Evolutionary conservation across 1,139 yeast species (phyloP).

Genomic region (Lodderomyces metapsilosis): DNA sequence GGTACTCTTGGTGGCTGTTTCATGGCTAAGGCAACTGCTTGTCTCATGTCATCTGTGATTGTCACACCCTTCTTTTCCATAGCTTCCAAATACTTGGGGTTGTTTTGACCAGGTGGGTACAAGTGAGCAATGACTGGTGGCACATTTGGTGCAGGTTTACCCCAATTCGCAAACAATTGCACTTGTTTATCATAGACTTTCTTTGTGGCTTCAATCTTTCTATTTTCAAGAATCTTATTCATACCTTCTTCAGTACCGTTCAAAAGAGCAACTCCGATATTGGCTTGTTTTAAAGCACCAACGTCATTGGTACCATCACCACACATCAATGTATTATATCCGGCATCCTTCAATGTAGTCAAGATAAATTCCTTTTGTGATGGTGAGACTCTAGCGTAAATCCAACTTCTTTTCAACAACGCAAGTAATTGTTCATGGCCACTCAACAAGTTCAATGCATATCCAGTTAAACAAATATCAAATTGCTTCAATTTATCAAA

Average conservation of each 20-base stretch:
- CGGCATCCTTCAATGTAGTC: slow-evolving; percentile 79
- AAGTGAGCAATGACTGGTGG: slow-evolving; percentile 87
- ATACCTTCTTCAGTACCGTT: slow-evolving; percentile 96
- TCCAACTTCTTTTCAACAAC: slow-evolving; percentile 88
- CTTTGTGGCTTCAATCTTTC: slow-evolving; percentile 62
- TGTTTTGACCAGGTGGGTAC: slow-evolving; percentile 92
- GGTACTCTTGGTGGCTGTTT: slow-evolving; percentile 20
- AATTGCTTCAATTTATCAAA: slow-evolving; percentile 57
- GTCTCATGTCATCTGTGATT: slow-evolving; percentile 65
- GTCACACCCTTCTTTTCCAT: slow-evolving; percentile 79
- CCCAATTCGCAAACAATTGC: slow-evolving; percentile 76
- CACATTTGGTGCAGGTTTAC: slow-evolving; percentile 80
- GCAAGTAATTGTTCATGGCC: slow-evolving; percentile 66
- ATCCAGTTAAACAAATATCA: slow-evolving; percentile 93
- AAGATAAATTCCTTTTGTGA: slow-evolving; percentile 89
- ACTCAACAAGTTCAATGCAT: slow-evolving; percentile 69
- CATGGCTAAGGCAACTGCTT: slow-evolving; percentile 54
- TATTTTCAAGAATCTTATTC: slow-evolving; percentile 83
- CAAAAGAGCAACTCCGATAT: slow-evolving; percentile 92
- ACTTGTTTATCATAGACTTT: slow-evolving; percentile 83
- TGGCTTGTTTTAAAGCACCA: slow-evolving; percentile 98
- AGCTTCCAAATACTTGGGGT: slow-evolving; percentile 86
- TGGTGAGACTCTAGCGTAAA: slow-evolving; percentile 97
- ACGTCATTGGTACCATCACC: slow-evolving; percentile 99
- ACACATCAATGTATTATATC: slow-evolving; percentile 95